Conservation (phyloP, 2,329 filamentous ascomycete genomes). For the Fusarium sp. region DNA sequence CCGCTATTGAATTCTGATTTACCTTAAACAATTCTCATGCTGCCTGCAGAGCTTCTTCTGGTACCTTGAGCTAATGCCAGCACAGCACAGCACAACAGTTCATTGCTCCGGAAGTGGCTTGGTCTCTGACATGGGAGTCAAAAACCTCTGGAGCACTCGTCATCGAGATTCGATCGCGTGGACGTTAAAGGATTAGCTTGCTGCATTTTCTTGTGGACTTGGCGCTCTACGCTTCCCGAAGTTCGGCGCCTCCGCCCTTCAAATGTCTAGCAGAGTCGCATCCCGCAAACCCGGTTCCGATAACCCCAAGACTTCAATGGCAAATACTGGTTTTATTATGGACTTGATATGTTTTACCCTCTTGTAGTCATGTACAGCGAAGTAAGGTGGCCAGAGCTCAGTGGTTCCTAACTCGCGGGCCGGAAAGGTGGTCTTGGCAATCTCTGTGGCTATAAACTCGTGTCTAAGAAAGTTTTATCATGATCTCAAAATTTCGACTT, state of each 20-base stretch:
- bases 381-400: neutral
- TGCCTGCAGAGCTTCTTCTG: constrained; percentile 13
- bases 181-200: neutral
- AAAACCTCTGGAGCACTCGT: neutral
- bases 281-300: constrained; percentile 5
- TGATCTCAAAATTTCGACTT: neutral
- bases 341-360: neutral
- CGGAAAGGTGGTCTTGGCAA: constrained; percentile 8
- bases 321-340: constrained; percentile 20
- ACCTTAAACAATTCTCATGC: neutral
- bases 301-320: constrained; percentile 2
- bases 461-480: neutral
- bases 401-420: constrained; percentile 10
- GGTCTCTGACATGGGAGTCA: neutral
- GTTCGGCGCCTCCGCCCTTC: constrained; percentile 37
- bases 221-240: constrained; percentile 12
- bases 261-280: neutral
- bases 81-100: constrained; percentile 5
- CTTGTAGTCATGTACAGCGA: neutral
- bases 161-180: neutral
- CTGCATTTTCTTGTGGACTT: neutral
- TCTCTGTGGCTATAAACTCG: neutral
- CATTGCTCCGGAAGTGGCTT: constrained; percentile 15
- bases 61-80: constrained; percentile 19
- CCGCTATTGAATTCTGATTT: neutral